Base-by-base conservation (phyloP, 208 protist genomes). In the Crithidia fasciculata region DNA sequence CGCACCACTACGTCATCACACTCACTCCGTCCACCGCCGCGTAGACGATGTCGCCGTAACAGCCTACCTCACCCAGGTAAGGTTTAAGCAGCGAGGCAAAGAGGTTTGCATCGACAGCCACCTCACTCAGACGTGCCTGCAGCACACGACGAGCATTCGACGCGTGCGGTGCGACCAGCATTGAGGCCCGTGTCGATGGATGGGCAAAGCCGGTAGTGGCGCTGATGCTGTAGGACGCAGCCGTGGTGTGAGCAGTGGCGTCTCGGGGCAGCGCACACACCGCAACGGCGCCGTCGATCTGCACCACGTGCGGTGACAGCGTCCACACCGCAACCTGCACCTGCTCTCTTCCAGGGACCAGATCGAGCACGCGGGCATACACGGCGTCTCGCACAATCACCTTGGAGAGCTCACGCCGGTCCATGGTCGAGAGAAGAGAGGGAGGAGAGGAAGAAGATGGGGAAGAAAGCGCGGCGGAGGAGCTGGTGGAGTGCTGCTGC, bases 331-430 rank as follows among this genome's bases (percentile, higher is more conserved):
- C 80, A 10, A 65, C 72, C 58, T 81, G 76, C 8, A 88, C 74
- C 49, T 80, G 70, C 57, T 71, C 67, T 8, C 83, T 73, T 15
- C 69, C 71, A 0, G 72, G 72, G 13, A 84, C 72, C 50, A 88
- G 50, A 60, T 88, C 76, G 40, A 87, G 75, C 55, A 88, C 50
- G n/a, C 80, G 72, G 8, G 75, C 74, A 19, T 74, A 88, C 19
- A 87, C 68, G n/a, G 79, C 83, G 55, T 87, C 83, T 43, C 83
- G 83, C 53, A 84, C 49, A 2, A 87, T 64, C 41, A 87, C 73
- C 71, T 87, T 87, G 36, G 83, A 87, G 19, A 87, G 57, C 79
- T 87, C 83, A 2, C 83, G 83, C 65, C 67, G 78, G 59, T 88
- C 83, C 64, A 85, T 59, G n/a, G 83, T 88, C 15, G 79, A 81